Evolutionary conservation across 2,329 filamentous ascomycete species (phyloP).

Genomic region (Fusarium sambucinum): DNA sequence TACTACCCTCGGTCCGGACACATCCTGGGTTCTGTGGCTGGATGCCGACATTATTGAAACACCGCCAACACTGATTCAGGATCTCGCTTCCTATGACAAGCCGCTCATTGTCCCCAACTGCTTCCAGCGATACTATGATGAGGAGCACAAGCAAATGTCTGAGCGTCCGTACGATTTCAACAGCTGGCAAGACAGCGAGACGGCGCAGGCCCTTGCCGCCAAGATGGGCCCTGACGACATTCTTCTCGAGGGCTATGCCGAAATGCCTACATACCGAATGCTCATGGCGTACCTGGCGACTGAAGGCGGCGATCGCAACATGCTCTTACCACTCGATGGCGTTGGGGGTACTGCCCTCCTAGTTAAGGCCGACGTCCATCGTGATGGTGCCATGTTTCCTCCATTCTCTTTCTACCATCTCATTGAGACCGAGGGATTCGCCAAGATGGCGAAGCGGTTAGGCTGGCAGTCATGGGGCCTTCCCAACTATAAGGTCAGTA

Average conservation of each 20-base stretch:
- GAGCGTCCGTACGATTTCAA: slow-evolving; percentile 96
- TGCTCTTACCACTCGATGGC: slow-evolving; percentile 84
- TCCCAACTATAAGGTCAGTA: slow-evolving; percentile 92
- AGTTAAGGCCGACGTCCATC: slow-evolving; percentile 96
- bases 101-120: slow-evolving; percentile 96
- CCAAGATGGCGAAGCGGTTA: slow-evolving; percentile 92
- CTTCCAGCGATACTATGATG: slow-evolving; percentile 85
- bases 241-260: slow-evolving; percentile 89
- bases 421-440: slow-evolving; percentile 97
- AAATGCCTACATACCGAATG: slow-evolving; percentile 91
- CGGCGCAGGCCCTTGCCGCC: slow-evolving; percentile 78
- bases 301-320: slow-evolving; percentile 66
- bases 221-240: slow-evolving; percentile 94
- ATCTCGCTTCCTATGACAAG: slow-evolving; percentile 88
- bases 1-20: slow-evolving; percentile 89
- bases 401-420: slow-evolving; percentile 96
- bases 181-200: slow-evolving; percentile 92
- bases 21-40: slow-evolving; percentile 97
- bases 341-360: slow-evolving; percentile 93
- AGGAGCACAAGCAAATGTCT: slow-evolving; percentile 74
- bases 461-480: slow-evolving; percentile 89
- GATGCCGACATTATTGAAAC: slow-evolving; percentile 94
- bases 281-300: slow-evolving; percentile 88
- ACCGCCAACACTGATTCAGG: slow-evolving; percentile 86
- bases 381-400: slow-evolving; percentile 98